Evolutionary conservation across 1,284 basidiomycete genomes (phyloP).

Genomic region (Tilletia caries): DNA sequence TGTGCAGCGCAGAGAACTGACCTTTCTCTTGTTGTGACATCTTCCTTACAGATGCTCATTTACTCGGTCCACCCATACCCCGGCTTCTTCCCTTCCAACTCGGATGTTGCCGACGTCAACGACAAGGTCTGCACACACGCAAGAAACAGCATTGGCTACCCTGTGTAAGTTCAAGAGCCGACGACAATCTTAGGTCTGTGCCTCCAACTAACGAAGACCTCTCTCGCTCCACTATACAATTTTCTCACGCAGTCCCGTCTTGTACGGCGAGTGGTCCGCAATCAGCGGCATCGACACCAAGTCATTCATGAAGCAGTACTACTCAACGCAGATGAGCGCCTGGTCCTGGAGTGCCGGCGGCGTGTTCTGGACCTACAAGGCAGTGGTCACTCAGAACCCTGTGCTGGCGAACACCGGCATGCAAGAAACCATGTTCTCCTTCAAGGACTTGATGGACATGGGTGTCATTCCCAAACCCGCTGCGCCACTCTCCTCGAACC

Average conservation of each 20-base stretch:
- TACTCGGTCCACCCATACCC: conserved; percentile 51
- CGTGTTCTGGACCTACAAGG: conserved; percentile 49
- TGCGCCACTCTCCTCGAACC: neutral
- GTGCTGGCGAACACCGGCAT: conserved; percentile 23
- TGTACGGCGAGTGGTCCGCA: conserved; percentile 44
- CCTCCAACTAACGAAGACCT: neutral
- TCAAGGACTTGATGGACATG: conserved; percentile 29
- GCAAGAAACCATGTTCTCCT: conserved; percentile 33
- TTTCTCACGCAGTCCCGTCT: conserved; percentile 22
- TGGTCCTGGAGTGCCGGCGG: conserved; percentile 48
- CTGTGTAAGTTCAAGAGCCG: conserved; percentile 19
- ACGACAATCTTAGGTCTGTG: neutral
- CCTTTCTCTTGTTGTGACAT: neutral
- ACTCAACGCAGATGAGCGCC: conserved; percentile 41
- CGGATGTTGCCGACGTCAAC: conserved; percentile 23
- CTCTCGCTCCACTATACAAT: no score
- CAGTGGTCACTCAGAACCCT: conserved; percentile 25
- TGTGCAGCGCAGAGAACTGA: no score
- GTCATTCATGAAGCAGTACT: conserved; percentile 26
- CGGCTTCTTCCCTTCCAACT: conserved; percentile 38
- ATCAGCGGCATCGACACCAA: conserved; percentile 30
- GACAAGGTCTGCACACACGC: conserved; percentile 38
- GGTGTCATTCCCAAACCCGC: conserved; percentile 33
- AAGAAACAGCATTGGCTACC: conserved; percentile 22
- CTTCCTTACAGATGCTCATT: conserved; percentile 26